phyloP scores from a whole-genome alignment of 2,329 filamentous ascomycete species.

The Dichotomopilus funicola region DNA sequence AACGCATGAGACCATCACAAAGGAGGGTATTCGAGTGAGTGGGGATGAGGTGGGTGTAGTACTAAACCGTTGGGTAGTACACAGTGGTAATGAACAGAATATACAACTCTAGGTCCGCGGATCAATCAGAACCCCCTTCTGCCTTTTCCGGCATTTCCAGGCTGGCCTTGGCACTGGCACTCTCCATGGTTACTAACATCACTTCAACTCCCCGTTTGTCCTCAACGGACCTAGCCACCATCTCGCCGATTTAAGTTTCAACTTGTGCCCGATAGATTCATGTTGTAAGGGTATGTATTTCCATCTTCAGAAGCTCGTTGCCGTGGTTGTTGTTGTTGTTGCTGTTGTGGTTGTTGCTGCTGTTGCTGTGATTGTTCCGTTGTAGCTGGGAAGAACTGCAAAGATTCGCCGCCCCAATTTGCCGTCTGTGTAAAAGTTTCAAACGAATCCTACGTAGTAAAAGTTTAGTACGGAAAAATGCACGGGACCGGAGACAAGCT shows the following conservation, averaged over 20 bases:
- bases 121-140: not conserved
- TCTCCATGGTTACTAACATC: too few species aligned
- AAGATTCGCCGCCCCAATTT: conserved; percentile 47
- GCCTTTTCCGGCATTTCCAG: not conserved
- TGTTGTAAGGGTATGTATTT: conserved; percentile 11
- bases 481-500: not conserved
- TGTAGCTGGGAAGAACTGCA: conserved; percentile 43
- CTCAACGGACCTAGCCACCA: too few species aligned
- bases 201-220: too few species aligned
- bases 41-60: too few species aligned
- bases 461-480: conserved; percentile 18
- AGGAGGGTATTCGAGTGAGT: too few species aligned
- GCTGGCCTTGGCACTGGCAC: not conserved
- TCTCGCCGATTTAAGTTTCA: not conserved
- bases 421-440: conserved; percentile 52
- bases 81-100: not conserved
- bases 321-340: not conserved
- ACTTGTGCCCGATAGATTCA: conserved; percentile 10
- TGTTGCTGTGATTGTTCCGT: conserved; percentile 17
- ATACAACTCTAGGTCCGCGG: not conserved
- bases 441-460: conserved; percentile 41
- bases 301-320: not conserved
- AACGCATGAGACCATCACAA: too few species aligned
- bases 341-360: conserved; percentile 12
- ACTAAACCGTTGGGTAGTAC: not conserved